Evolutionary conservation across 345 rosid species (phyloP), one percentile per base, ranked within the genome.

Genomic region (Odontarrhena argentea): DNA sequence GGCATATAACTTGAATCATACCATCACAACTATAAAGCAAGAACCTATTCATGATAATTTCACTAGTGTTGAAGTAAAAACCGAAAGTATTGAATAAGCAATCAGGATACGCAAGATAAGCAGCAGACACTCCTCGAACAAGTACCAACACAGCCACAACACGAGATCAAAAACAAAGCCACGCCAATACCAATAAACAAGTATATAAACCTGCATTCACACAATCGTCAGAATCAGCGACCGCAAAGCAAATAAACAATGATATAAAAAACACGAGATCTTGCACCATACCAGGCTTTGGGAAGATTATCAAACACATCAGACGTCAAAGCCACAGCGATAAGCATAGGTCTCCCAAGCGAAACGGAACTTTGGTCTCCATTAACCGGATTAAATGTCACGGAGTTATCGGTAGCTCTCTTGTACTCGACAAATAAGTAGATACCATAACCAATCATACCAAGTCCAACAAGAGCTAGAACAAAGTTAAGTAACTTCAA

Each of bases 401-500:
- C 7, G 2, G 63, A 47, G 64, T 52, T 59, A 18, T 69, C 83
- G 6, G 82, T 67, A 0, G 82, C 84, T 34, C 68, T 77, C 76
- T 77, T 74, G 69, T 84, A 94, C 81, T 82, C 81, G 28, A 94
- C 88, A 51, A 91, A 88, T 82, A 94, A 84, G 83, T 94, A 94
- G 71, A 94, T 88, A 59, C 99, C 99, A 74, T 85, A 94, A 14
- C 99, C 96, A 73, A 88, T 80, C 87, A 94, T 94, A 12, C 92
- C 81, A 75, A 91, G 85, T 41, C 99, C 99, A 50, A 26, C 85
- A 58, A 91, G 71, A 57, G 93, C 85, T 73, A 94, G 57, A 63
- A 91, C 78, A 62, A 94, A 81, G 83, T 91, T 91, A 55, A 94
- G 71, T 54, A 94, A 82, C 88, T 87, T 94, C 68, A 94, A 54